Conservation (phyloP, 441 rosid species). For the Adansonia grandidieri region DNA sequence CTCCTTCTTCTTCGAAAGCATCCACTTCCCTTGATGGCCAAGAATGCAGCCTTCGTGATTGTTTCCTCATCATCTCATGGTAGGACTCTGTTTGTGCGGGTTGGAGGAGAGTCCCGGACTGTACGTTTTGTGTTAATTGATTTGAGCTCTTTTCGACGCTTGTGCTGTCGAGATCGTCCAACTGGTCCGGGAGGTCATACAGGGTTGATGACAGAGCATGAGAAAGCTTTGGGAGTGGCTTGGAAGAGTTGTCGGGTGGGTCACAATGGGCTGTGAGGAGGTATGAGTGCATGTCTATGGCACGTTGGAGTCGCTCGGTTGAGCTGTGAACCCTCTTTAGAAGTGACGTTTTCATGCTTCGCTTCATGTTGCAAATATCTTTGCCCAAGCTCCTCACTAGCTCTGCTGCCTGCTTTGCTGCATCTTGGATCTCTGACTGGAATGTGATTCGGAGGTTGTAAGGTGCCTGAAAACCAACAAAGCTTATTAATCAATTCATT, state of each 20-base stretch:
- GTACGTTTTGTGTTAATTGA: constrained; percentile 21
- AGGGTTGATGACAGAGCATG: constrained; percentile 28
- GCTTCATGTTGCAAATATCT: constrained; percentile 55
- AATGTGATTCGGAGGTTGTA: constrained; percentile 54
- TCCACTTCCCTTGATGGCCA: constrained; percentile 68
- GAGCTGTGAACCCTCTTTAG: constrained; percentile 56
- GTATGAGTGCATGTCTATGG: constrained; percentile 57
- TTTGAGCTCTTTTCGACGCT: neutral
- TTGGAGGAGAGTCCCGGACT: constrained; percentile 24
- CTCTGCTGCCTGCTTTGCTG: constrained; percentile 58
- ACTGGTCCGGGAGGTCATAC: constrained; percentile 25
- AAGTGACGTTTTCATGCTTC: constrained; percentile 40
- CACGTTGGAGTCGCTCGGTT: constrained; percentile 51
- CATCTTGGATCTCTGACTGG: constrained; percentile 52
- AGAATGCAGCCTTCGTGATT: constrained; percentile 54
- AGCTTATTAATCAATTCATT: neutral
- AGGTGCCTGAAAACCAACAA: constrained; percentile 51
- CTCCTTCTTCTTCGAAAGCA: constrained; percentile 57
- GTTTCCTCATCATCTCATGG: constrained; percentile 67
- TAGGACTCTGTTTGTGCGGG: constrained; percentile 43
- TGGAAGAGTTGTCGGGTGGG: constrained; percentile 37
- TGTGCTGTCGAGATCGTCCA: constrained; percentile 28
- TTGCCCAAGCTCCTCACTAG: constrained; percentile 56
- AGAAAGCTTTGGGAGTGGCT: constrained; percentile 37
- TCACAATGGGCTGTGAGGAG: constrained; percentile 44